These are phyloP conservation scores for Atkinsonella hypoxylon DNA, from an alignment of 2,329 filamentous ascomycete species.

Conservation along the genomic window DNA sequence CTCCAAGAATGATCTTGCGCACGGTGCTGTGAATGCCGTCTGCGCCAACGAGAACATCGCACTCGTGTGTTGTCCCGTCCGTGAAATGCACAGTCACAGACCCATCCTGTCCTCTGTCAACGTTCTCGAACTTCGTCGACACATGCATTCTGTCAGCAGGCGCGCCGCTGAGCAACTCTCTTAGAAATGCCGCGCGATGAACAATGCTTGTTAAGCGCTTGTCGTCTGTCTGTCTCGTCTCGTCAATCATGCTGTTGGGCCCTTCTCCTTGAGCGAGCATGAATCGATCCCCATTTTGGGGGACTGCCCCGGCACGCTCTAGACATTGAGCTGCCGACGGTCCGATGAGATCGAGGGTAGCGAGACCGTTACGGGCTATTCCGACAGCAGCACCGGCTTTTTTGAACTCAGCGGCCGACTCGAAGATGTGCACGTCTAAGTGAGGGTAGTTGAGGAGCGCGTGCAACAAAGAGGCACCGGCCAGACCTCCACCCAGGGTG, in stretches of 20 bases:
- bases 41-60: constrained; percentile 13
- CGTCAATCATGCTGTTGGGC: constrained; percentile 2
- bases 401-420: constrained; percentile 12
- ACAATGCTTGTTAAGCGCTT: constrained; percentile 6
- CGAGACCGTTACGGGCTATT: constrained; percentile 7
- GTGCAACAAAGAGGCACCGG: constrained; percentile 11
- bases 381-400: constrained; percentile 15
- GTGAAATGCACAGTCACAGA: constrained; percentile 8
- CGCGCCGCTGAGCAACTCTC: constrained; percentile 10
- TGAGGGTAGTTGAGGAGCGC: constrained; percentile 9
- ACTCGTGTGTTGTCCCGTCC: constrained; percentile 8
- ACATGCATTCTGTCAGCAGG: constrained; percentile 4
- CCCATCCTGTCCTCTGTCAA: constrained; percentile 2
- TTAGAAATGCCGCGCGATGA: constrained; percentile 12
- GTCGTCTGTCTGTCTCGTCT: neutral
- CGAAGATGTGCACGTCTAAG: constrained; percentile 13
- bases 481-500: constrained; percentile 14
- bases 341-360: constrained; percentile 9
- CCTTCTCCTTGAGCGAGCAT: constrained; percentile 8
- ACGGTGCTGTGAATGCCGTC: constrained; percentile 13
- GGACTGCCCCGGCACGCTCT: constrained; percentile 9
- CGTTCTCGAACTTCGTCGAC: constrained; percentile 9
- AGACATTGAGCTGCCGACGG: constrained; percentile 6
- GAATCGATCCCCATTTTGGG: constrained; percentile 7
- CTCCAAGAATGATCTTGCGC: constrained; percentile 10